Evolutionary conservation across 2,329 filamentous ascomycete genomes (phyloP), one percentile per base, ranked within the genome.

Genomic region (Scopulariopsis brevicaulis): DNA sequence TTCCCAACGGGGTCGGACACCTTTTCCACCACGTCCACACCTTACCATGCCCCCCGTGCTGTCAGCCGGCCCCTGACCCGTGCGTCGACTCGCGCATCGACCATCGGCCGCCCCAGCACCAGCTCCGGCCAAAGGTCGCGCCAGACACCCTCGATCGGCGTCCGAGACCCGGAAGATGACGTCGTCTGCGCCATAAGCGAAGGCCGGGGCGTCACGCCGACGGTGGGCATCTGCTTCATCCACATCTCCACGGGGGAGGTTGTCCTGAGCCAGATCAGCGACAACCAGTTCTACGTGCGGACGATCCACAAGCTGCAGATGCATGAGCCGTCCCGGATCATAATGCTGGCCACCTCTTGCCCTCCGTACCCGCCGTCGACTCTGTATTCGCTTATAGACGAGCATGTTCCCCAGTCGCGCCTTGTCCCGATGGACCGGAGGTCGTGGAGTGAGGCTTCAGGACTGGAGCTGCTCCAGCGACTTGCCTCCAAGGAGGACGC

Each of bases 181-280:
- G 83, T 96, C 57, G 77, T 96, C n/a, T 97, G 93, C 70, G 92
- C 93, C 4, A 73, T 96, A 54, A 89, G 84, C 64, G 91, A 96
- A 69, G 90, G 89, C 51, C 86, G 92, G n/a, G 90, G 90, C 5
- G 82, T 96, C 4, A 86, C 89, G 24, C 90, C 91, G 0, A 87
- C 85, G 0, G 86, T 97, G 1, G 92, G 93, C 1, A 76, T 96
- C 48, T 89, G 90, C 2, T 92, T 96, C 66, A 77, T 96, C 66
- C 95, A 97, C 66, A 77, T 95, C 3, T 86, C 89, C 50, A 92
- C 89, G 2, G 89, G 87, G 46, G 90, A 96, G 71, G 89, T 84
- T 18, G 83, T 91, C 32, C 78, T 97, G 46, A 95, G 90, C 66
- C 90, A 96, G 66, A 93, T 97, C 62, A 91, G 87, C 66, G 93